A percentile compares a stretch with the other conserved stretches of the same genome.
phyloP scores from a whole-genome alignment of 306 rosid genomes.

The Medicago ruthenica region DNA sequence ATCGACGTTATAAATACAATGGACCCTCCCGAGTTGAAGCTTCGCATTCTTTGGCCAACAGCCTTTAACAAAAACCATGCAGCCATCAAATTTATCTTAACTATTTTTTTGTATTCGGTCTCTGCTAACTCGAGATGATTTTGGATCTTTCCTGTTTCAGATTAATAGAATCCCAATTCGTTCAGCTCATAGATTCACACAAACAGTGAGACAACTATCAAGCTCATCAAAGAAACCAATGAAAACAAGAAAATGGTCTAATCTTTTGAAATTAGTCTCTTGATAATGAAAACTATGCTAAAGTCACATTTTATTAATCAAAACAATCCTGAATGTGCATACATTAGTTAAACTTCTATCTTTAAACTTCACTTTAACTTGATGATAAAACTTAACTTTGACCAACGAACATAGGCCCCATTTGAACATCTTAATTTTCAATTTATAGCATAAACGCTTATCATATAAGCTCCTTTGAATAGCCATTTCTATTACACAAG shows the following conservation, averaged over 20 bases:
- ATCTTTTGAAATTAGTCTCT: not conserved
- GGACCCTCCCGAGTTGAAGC: constrained; percentile 78
- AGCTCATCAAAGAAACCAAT: not conserved
- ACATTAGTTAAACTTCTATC: not conserved
- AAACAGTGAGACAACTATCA: not conserved
- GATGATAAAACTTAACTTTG: not conserved
- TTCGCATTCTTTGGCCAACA: constrained; percentile 74
- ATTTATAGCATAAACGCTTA: too few relatives aligned
- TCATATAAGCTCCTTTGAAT: too few relatives aligned
- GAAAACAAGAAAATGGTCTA: not conserved
- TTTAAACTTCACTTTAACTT: not conserved
- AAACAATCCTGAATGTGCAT: not conserved
- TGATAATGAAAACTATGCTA: not conserved
- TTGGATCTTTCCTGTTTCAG: constrained; percentile 67
- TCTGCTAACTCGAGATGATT: constrained; percentile 63
- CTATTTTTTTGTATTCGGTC: constrained; percentile 65
- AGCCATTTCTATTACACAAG: too few relatives aligned
- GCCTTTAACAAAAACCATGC: constrained; percentile 78
- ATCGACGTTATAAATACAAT: constrained; percentile 68
- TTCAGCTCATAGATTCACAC: constrained; percentile 6
- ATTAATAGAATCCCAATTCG: constrained; percentile 22
- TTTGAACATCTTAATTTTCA: not conserved
- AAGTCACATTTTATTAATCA: not conserved
- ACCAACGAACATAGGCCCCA: not conserved
- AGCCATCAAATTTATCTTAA: constrained; percentile 75